A percentile compares a stretch with the other conserved stretches of the same genome.
phyloP scores from a whole-genome alignment of 2,329 filamentous ascomycete genomes.

The Aspergillus sp. region DNA sequence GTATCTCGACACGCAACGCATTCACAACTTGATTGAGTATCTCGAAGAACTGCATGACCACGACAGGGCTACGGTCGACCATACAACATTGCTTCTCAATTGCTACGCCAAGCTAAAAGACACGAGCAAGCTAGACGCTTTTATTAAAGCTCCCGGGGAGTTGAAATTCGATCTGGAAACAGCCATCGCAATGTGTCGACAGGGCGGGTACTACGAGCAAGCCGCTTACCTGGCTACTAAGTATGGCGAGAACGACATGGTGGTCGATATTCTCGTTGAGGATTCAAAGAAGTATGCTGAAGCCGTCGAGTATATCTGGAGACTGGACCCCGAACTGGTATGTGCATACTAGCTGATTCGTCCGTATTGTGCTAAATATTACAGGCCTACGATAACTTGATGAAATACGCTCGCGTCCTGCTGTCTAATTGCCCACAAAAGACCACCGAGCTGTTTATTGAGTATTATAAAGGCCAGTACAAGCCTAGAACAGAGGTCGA shows the following conservation, averaged over 20 bases:
- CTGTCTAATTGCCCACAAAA: slow-evolving; percentile 81
- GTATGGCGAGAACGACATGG: slow-evolving; percentile 88
- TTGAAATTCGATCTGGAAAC: slow-evolving; percentile 97
- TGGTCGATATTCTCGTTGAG: slow-evolving; percentile 93
- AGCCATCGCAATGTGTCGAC: slow-evolving; percentile 94
- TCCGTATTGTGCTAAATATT: slow-evolving; percentile 30
- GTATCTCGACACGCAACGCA: slow-evolving; percentile 95
- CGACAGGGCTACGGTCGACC: slow-evolving; percentile 87
- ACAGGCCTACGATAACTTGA: slow-evolving; percentile 80
- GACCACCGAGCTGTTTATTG: slow-evolving; percentile 84
- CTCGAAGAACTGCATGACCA: slow-evolving; percentile 95
- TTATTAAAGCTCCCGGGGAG: slow-evolving; percentile 87
- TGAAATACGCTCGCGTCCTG: slow-evolving; percentile 92
- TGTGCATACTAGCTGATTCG: slow-evolving; percentile 32
- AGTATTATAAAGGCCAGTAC: slow-evolving; percentile 90
- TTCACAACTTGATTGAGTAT: slow-evolving; percentile 96
- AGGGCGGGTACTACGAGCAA: slow-evolving; percentile 95
- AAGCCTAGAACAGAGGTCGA: slow-evolving; percentile 65
- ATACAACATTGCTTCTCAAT: slow-evolving; percentile 90
- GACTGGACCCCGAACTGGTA: slow-evolving; percentile 74
- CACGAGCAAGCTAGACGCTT: slow-evolving; percentile 90
- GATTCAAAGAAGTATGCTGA: slow-evolving; percentile 89
- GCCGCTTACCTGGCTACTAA: slow-evolving; percentile 93
- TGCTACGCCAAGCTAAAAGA: slow-evolving; percentile 99
- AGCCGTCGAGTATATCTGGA: slow-evolving; percentile 88